Evolutionary conservation across 2,329 filamentous ascomycete genomes (phyloP).

Genomic region (Colletotrichum musicola): DNA sequence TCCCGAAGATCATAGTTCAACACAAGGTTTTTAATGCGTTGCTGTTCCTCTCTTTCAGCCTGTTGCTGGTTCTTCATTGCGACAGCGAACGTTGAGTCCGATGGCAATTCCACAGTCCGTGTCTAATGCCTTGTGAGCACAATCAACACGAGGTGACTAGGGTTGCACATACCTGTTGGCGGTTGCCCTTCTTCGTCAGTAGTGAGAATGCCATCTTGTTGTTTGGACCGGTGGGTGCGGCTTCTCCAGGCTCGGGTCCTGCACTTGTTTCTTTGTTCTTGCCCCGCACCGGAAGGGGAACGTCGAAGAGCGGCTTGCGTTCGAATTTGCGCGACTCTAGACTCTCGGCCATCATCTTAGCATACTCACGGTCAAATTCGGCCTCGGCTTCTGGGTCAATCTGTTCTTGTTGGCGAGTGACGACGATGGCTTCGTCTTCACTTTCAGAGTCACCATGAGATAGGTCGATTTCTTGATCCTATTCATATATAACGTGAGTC

Average conservation of each 20-base stretch:
- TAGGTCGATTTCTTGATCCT: constrained; percentile 64
- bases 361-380: constrained; percentile 97
- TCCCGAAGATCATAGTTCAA: constrained; percentile 96
- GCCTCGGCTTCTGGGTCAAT: constrained; percentile 94
- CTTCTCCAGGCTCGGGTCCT: constrained; percentile 30
- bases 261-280: constrained; percentile 57
- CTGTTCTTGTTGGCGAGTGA: constrained; percentile 90
- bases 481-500: constrained; percentile 32
- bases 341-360: constrained; percentile 98
- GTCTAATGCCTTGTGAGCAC: constrained; percentile 67
- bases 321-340: constrained; percentile 96
- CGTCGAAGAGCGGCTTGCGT: constrained; percentile 92
- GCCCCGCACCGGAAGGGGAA: constrained; percentile 91
- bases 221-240: constrained; percentile 37
- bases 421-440: constrained; percentile 90
- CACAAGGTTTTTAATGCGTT: constrained; percentile 97
- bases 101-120: constrained; percentile 87
- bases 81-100: constrained; percentile 93
- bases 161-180: constrained; percentile 77
- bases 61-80: constrained; percentile 97
- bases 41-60: constrained; percentile 94
- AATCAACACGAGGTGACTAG: background rate
- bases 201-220: constrained; percentile 96
- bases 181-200: constrained; percentile 94
- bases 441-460: constrained; percentile 72